Base-by-base conservation (phyloP, 495 filamentous ascomycete genomes). In the Talaromyces liani region DNA sequence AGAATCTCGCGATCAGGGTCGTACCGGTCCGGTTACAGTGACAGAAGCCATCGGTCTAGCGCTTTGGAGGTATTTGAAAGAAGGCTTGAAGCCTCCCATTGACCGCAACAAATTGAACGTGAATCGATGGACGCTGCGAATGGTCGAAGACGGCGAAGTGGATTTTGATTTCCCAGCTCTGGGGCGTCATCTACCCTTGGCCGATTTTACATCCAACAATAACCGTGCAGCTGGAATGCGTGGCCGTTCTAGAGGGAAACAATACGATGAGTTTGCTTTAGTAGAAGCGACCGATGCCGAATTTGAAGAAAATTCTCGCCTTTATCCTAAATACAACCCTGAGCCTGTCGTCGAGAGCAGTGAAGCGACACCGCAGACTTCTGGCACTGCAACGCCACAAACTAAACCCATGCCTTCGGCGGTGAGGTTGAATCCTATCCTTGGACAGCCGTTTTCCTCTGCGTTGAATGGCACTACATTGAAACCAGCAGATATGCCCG, bases 131-230 rank as follows among this genome's bases (percentile, higher is more conserved):
- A 89, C 87, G 9, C 75, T 99, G 16, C 83, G 92, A 31, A 96
- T 99, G 90, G 91, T 97, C 7, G 94, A 99, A 66, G 90, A 93
- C 68, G 93, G 90, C 8, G 94, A 99, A 69, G 89, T 97, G 3
- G 94, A 99, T 67, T 91, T 91, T 68, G 94, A 99, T 70, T 98
- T 99, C 66, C 93, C 92, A 4, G 85, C 94, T 0, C 78, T 98
- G 7, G 86, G 87, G 62, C 84, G 94, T 49, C 92, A 85, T 27
- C 88, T 90, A 66, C 84, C 88, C 0, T 86, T 98, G 36, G 84
- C 82, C 0, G 87, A 95, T 47, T 98, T 97, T 65, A 92, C 92
- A 0, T 94, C 93, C 6, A 93, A 91, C 60, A 97, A 97, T 70
- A 96, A 92, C 71, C 85, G 81, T 29, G 82, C 82, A 33, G 83